Conservation (phyloP, 2,329 filamentous ascomycete species). For the Leptographium procerum region DNA sequence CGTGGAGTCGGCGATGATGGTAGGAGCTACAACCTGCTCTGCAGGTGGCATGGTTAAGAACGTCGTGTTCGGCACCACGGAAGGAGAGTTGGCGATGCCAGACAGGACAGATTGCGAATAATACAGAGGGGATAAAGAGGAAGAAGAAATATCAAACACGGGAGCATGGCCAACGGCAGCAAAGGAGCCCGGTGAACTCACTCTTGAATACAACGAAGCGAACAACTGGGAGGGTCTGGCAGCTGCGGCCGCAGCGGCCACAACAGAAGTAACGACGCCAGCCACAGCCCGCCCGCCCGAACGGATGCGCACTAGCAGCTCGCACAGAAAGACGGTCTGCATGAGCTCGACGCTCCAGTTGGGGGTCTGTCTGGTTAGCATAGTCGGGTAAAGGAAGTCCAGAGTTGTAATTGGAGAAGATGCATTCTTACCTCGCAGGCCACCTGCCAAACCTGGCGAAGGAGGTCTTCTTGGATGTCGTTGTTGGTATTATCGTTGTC, state of each 20-base stretch:
- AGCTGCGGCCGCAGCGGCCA: too few relatives aligned
- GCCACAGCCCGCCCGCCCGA: not conserved
- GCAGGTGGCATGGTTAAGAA: not conserved
- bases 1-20: not conserved
- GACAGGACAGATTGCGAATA: not conserved
- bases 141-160: not conserved
- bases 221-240: constrained; percentile 35
- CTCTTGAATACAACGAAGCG: constrained; percentile 39
- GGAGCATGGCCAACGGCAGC: constrained; percentile 18
- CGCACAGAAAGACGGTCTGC: constrained; percentile 36
- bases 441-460: not conserved
- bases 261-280: not conserved
- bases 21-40: not conserved
- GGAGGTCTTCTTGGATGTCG: not conserved
- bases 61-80: not conserved
- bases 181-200: constrained; percentile 30
- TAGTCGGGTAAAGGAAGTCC: not conserved
- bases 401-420: not conserved
- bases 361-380: constrained; percentile 25
- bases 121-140: not conserved
- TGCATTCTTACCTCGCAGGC: not conserved
- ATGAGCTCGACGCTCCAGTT: constrained; percentile 38
- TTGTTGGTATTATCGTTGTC: not conserved
- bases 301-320: not conserved
- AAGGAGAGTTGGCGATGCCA: not conserved